A percentile compares a stretch with the other conserved stretches of the same genome.
Conservation (phyloP, 2,329 filamentous ascomycete species). For the Plenodomus lindquistii region DNA sequence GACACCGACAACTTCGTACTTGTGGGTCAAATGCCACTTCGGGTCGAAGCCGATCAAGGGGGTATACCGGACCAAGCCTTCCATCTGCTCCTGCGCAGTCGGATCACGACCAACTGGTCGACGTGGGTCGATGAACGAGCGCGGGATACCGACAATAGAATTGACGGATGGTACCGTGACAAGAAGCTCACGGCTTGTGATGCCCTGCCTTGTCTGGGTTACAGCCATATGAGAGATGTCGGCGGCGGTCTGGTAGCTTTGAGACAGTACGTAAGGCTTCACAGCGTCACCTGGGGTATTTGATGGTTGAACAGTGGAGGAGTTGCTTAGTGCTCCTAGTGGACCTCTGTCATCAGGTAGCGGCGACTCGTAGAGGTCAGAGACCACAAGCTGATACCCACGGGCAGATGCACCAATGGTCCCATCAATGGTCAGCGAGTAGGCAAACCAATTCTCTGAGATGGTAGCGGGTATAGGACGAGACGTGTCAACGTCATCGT, state of each 20-base stretch:
- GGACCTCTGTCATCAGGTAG: constrained; percentile 82
- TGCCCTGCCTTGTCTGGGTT: constrained; percentile 89
- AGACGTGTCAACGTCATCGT: constrained; percentile 72
- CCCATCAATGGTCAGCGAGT: constrained; percentile 68
- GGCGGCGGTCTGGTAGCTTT: constrained; percentile 79
- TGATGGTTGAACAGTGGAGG: constrained; percentile 74
- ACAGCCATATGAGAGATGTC: constrained; percentile 80
- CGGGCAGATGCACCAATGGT: constrained; percentile 62
- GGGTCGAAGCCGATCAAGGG: constrained; percentile 84
- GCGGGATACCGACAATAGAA: constrained; percentile 78
- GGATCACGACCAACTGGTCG: constrained; percentile 85
- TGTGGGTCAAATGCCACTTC: constrained; percentile 77
- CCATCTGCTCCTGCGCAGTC: constrained; percentile 76
- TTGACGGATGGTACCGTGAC: constrained; percentile 74
- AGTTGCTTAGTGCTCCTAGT: constrained; percentile 70
- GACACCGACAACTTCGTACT: constrained; percentile 78
- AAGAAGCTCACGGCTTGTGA: constrained; percentile 80
- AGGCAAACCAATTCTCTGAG: constrained; percentile 94
- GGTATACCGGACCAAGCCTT: constrained; percentile 77
- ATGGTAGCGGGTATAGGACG: constrained; percentile 77
- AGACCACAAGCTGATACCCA: constrained; percentile 82
- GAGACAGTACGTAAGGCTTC: constrained; percentile 75
- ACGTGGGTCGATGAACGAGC: constrained; percentile 78
- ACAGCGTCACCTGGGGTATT: constrained; percentile 59
- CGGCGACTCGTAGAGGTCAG: constrained; percentile 88